Conservation (phyloP, 2,329 filamentous ascomycete genomes). For the Hypomyces perniciosus region DNA sequence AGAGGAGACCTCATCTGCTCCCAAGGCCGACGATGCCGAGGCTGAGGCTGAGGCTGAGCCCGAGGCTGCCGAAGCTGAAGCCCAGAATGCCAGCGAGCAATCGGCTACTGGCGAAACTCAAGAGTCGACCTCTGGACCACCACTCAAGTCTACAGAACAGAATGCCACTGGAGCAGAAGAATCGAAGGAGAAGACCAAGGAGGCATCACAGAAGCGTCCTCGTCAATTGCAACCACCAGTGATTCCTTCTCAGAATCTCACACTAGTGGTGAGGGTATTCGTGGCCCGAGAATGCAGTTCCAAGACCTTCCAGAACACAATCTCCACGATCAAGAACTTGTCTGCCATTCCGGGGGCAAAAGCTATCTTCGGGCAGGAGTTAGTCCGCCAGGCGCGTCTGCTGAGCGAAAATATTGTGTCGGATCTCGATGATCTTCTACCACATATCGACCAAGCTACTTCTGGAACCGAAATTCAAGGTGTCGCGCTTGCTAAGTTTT, state of each 20-base stretch:
- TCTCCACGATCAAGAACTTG: slow-evolving; percentile 97
- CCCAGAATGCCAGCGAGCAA: slow-evolving; percentile 22
- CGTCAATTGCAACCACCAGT: slow-evolving; percentile 69
- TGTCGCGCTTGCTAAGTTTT: slow-evolving; percentile 89
- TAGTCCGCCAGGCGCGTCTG: slow-evolving; percentile 78
- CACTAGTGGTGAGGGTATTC: slow-evolving; percentile 92
- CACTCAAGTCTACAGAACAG: slow-evolving; percentile 21
- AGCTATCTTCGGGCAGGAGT: slow-evolving; percentile 83
- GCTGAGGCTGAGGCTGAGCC: slow-evolving; percentile 29
- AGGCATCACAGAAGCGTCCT: slow-evolving; percentile 43
- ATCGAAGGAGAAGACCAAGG: slow-evolving; percentile 30
- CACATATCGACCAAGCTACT: slow-evolving; percentile 79
- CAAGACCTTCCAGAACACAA: slow-evolving; percentile 95
- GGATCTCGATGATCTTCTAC: slow-evolving; percentile 78
- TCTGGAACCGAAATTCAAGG: slow-evolving; percentile 94
- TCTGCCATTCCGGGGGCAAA: slow-evolving; percentile 89
- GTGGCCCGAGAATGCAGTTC: slow-evolving; percentile 93
- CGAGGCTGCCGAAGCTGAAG: slow-evolving; percentile 23
- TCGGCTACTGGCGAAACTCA: slow-evolving; percentile 12
- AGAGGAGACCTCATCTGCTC: slow-evolving; percentile 34
- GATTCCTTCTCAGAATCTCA: slow-evolving; percentile 82
- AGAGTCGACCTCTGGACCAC: slow-evolving; percentile 21
- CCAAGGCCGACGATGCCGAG: slow-evolving; percentile 36
- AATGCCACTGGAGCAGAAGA: slow-evolving; percentile 19
- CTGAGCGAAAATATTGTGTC: slow-evolving; percentile 78